A percentile compares a stretch with the other conserved stretches of the same genome.
phyloP scores from a whole-genome alignment of 345 rosid species.

The Melastoma malabathricum region DNA sequence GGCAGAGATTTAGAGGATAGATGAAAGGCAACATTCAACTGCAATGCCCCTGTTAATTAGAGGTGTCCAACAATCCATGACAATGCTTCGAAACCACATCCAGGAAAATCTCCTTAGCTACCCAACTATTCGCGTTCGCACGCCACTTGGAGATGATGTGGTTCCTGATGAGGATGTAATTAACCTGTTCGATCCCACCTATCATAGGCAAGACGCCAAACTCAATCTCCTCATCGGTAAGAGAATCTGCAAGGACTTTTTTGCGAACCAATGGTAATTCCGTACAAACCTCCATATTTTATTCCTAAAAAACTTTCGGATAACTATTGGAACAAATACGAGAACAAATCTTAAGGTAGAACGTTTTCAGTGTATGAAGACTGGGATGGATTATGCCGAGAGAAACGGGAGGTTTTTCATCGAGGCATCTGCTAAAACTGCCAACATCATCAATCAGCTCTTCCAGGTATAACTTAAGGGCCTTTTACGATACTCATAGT shows the following conservation, averaged over 20 bases:
- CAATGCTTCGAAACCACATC: conserved; percentile 65
- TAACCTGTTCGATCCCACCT: conserved; percentile 94
- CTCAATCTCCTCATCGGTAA: conserved; percentile 83
- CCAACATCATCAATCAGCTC: conserved; percentile 80
- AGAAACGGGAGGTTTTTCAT: conserved; percentile 95
- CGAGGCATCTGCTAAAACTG: conserved; percentile 95
- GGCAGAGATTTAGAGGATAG: background rate
- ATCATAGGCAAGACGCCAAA: conserved; percentile 62
- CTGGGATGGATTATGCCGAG: conserved; percentile 86
- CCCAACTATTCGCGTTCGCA: conserved; percentile 60
- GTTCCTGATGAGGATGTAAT: conserved; percentile 79
- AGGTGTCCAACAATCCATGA: conserved; percentile 38
- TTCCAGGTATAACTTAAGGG: conserved; percentile 52
- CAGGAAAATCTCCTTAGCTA: conserved; percentile 55
- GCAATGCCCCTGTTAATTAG: conserved; percentile 30
- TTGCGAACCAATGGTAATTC: too few relatives aligned
- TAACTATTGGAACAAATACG: too few relatives aligned
- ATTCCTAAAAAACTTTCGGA: too few relatives aligned
- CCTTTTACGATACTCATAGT: too few relatives aligned
- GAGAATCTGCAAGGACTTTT: conserved; percentile 87
- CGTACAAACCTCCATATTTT: too few relatives aligned
- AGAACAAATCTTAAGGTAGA: too few relatives aligned
- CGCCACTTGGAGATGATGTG: conserved; percentile 85
- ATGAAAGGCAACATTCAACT: conserved; percentile 6
- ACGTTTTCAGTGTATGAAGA: conserved; percentile 21